These are phyloP conservation scores for Alternaria gaisen DNA, from an alignment of 2,329 filamentous ascomycete species.

Conservation along the genomic window DNA sequence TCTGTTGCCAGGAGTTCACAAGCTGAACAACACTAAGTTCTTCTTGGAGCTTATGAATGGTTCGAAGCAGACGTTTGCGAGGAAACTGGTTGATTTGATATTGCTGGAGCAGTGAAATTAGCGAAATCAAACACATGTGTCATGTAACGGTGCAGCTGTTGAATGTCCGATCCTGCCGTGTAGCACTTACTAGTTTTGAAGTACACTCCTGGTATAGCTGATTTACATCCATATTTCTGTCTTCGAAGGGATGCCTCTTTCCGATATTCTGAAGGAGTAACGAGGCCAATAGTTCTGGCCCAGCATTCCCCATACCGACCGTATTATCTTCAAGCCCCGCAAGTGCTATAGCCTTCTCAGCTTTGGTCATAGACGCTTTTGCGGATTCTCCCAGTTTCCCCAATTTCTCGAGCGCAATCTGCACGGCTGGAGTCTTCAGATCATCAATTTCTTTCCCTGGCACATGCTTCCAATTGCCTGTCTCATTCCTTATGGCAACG, in stretches of 20 bases:
- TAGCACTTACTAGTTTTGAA: conserved; percentile 12
- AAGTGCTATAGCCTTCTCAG: conserved; percentile 15
- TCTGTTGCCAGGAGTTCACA: conserved; percentile 22
- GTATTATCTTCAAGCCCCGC: not conserved
- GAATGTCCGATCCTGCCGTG: too few species aligned
- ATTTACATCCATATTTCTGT: conserved; percentile 9
- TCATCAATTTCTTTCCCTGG: not conserved
- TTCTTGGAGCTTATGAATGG: conserved; percentile 21
- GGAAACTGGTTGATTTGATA: conserved; percentile 22
- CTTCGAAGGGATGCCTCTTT: not conserved
- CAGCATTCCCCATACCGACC: conserved; percentile 2
- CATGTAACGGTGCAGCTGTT: too few species aligned
- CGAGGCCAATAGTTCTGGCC: conserved; percentile 7
- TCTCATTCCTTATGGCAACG: not conserved
- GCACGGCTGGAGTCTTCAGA: not conserved
- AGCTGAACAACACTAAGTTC: conserved; percentile 14
- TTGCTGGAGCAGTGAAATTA: conserved; percentile 9
- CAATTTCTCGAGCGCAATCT: conserved; percentile 7
- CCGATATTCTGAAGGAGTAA: conserved; percentile 6
- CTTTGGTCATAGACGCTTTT: conserved; percentile 13
- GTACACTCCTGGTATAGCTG: conserved; percentile 8
- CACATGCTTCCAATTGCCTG: not conserved
- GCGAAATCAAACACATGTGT: not conserved
- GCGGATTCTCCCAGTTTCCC: conserved; percentile 7
- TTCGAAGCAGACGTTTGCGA: conserved; percentile 18